These are phyloP conservation scores for Diospyros kaki DNA, from an alignment of 148 eudicot genomes.

Conservation along the genomic window DNA sequence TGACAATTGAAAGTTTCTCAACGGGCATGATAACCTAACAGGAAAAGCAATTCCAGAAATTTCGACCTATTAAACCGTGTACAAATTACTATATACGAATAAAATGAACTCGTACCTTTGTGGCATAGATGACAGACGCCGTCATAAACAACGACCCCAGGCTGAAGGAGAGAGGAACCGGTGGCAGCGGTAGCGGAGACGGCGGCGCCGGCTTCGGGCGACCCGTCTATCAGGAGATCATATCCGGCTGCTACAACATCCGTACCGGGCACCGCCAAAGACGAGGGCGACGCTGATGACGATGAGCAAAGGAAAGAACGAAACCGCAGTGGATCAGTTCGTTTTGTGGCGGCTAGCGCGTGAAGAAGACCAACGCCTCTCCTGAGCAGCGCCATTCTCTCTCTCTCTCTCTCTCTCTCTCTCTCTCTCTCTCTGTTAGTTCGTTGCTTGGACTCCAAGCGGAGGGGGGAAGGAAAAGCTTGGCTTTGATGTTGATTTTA, in stretches of 20 bases:
- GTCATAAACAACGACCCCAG: slow-evolving; percentile 77
- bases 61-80: no score
- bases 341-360: neutral
- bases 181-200: neutral
- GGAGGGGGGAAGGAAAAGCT: no score
- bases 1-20: no score
- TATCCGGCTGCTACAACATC: slow-evolving; percentile 21
- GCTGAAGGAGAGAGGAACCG: slow-evolving; percentile 48
- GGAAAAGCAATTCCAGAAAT: no score
- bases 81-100: neutral
- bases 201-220: neutral
- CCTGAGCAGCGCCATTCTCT: slow-evolving; percentile 2
- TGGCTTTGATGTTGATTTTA: no score
- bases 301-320: slow-evolving; percentile 5
- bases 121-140: slow-evolving; percentile 97
- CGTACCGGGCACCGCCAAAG: slow-evolving; percentile 4
- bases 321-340: slow-evolving; percentile 3
- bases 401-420: slow-evolving; percentile 5
- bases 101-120: slow-evolving; percentile 29
- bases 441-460: slow-evolving; percentile 18
- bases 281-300: slow-evolving; percentile 1
- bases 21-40: no score
- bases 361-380: neutral
- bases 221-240: slow-evolving; percentile 12
- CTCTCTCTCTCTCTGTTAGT: neutral